Conservation (phyloP, 768 basidiomycete genomes). For the Holtermannia corniformis region DNA sequence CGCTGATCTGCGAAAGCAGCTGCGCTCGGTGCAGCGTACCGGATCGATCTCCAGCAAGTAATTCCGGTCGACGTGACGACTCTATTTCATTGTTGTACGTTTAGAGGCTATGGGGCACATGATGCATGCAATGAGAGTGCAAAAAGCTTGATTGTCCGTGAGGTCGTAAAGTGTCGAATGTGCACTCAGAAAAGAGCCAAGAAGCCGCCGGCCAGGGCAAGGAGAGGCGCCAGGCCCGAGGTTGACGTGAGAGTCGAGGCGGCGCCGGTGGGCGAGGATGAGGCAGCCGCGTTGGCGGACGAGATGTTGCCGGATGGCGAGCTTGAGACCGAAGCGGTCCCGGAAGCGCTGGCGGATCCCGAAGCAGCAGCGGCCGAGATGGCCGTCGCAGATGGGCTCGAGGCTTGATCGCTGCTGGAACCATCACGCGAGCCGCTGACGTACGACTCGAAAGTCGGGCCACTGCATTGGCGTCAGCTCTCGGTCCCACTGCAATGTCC, state of each 20-base stretch:
- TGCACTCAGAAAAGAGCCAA: background rate
- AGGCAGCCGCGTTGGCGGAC: background rate
- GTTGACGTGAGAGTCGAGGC: too few relatives aligned
- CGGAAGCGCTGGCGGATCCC: background rate
- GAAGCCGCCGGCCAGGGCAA: background rate
- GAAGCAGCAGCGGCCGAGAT: background rate
- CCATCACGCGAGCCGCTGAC: constrained; percentile 3
- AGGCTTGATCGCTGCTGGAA: background rate
- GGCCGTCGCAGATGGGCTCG: background rate
- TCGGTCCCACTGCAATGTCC: background rate
- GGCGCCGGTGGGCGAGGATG: background rate
- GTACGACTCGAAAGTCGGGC: constrained; percentile 20
- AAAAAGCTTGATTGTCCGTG: background rate
- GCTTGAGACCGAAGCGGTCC: background rate
- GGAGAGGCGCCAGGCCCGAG: background rate
- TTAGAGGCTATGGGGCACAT: background rate
- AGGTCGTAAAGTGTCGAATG: background rate
- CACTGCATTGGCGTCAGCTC: background rate
- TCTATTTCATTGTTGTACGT: background rate
- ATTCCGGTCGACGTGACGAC: too few relatives aligned
- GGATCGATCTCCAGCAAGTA: background rate
- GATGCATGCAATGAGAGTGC: background rate
- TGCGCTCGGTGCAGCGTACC: constrained; percentile 7
- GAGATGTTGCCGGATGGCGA: background rate
- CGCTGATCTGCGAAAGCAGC: constrained; percentile 32